Evolutionary conservation across 116 monocot species (phyloP), one percentile per base, ranked within the genome.

Genomic region (Trichopus zeylanicus): DNA sequence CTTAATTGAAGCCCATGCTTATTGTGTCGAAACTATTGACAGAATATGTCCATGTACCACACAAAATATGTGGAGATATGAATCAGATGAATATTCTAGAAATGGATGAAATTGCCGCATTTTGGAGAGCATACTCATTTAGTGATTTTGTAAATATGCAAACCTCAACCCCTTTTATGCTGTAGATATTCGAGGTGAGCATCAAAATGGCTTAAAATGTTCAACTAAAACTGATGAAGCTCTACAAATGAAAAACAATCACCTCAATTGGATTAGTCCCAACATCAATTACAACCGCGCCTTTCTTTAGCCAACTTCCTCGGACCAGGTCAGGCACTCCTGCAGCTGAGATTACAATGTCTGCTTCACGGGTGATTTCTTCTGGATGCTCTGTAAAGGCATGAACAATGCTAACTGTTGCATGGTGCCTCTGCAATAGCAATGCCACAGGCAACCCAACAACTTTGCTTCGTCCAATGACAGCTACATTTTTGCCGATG

Each of bases 221-320:
- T n/a, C n/a, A n/a, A n/a, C n/a, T n/a, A n/a, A n/a, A n/a, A n/a
- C n/a, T n/a, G n/a, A n/a, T n/a, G n/a, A n/a, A n/a, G n/a, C n/a
- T n/a, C n/a, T n/a, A n/a, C n/a, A n/a, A n/a, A n/a, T n/a, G n/a
- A 12, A 0, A 18, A 29, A 55, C 0, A 20, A 8, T 71, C 79
- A 89, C 94, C 81, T 97, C 84, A 35, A 97, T 61, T 18, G 91
- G 87, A 69, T 81, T 97, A 35, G 92, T 98, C 20, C 98, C 98
- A n/a, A 88, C 87, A 72, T 98, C 98, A 62, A 98, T 88, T 20
- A 98, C 92, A 70, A 91, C 59, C 47, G 80, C 70, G 7, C 98
- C 88, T 70, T 61, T 72, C 56, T 98, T 98, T 53, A 98, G 64
- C 98, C 98, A 98, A 67, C 66, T 78, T 22, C 77, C 65, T 53